A percentile compares a stretch with the other conserved stretches of the same genome.
phyloP scores from a whole-genome alignment of 305 asterid genomes.

The Fraxinus floribunda region DNA sequence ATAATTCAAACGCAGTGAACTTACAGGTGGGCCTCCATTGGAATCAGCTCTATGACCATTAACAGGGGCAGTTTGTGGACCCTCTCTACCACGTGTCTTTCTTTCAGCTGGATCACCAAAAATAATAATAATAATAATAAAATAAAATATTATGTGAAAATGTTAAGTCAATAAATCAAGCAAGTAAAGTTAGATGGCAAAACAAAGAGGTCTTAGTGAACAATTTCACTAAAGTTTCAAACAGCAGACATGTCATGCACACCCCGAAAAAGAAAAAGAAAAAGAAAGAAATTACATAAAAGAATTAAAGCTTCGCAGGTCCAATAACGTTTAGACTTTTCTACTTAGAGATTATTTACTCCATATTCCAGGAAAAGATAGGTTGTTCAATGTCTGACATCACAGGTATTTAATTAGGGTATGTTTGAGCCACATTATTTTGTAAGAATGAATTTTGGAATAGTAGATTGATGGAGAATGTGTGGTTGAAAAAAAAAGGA shows the following conservation, averaged over 20 bases:
- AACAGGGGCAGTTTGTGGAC: conserved; percentile 54
- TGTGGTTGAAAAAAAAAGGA: too few relatives aligned
- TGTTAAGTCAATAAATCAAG: conserved; percentile 4
- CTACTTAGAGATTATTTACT: background rate
- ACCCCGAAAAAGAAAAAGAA: background rate
- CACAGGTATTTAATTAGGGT: background rate
- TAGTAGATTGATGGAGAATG: too few relatives aligned
- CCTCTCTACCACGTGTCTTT: conserved; percentile 62
- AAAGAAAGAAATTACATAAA: background rate
- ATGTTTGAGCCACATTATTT: too few relatives aligned
- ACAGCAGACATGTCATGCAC: background rate
- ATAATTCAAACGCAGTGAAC: conserved; percentile 36
- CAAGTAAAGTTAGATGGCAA: background rate
- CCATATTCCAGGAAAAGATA: background rate
- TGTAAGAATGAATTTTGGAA: too few relatives aligned
- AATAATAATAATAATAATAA: background rate
- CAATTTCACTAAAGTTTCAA: conserved; percentile 3
- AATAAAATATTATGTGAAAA: background rate
- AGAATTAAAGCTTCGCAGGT: background rate
- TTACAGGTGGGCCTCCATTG: conserved; percentile 82
- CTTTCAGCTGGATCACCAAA: conserved; percentile 58
- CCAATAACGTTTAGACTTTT: background rate
- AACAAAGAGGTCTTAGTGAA: background rate
- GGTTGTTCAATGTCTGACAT: background rate
- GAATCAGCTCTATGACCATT: conserved; percentile 69